Base-by-base conservation (phyloP, 192 early-diverging fungal genomes). In the Gaertneriomyces semiglobifer region DNA sequence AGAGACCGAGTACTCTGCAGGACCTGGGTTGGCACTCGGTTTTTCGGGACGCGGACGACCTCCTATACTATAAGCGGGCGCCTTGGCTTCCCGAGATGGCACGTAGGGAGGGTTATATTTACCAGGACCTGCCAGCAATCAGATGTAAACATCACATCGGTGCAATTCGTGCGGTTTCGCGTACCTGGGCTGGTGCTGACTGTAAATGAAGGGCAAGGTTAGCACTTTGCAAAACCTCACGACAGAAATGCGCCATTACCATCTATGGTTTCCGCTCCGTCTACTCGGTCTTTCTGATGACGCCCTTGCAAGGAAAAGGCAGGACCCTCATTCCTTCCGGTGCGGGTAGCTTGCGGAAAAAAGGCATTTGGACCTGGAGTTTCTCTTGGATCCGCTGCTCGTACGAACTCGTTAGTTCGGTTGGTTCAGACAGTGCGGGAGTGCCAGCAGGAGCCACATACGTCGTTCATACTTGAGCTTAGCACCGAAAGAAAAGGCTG, bases 21-120 rank as follows among this genome's bases (percentile, higher is more conserved):
- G 82, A 16, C 82, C 82, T 44, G 82, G 82, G 66, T 77, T 79
- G 25, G 66, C 69, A 54, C 79, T 81, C 20, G 62, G 19, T 73
- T 79, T 81, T n/a, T 79, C 75, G 18, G 70, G 63, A 62, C 68
- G 62, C 51, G 79, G 63, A 38, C 82, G 65, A 7, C 76, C 76
- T 12, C 76, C 77, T 52, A 84, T 84, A 63, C 79, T 81, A 71
- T 84, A 84, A 8, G 82, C 82, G 38, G 82, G 82, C 20, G 82
- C 82, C 44, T 69, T 69, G 25, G 82, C 74, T 53, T 84, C 82
- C 57, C 80, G 77, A 3, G 77, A 58, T 6, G 82, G 74, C 18
- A 79, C 72, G 67, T 76, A 77, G 20, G 74, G 66, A 4, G 82
- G 82, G 62, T 84, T 80, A 65, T 84, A 84, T 65, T 84, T 84